Percentiles rank a stretch among this genome's conserved stretches.
phyloP scores from a whole-genome alignment of 805 yeast species.

The Grigorovia transvaalensis region DNA sequence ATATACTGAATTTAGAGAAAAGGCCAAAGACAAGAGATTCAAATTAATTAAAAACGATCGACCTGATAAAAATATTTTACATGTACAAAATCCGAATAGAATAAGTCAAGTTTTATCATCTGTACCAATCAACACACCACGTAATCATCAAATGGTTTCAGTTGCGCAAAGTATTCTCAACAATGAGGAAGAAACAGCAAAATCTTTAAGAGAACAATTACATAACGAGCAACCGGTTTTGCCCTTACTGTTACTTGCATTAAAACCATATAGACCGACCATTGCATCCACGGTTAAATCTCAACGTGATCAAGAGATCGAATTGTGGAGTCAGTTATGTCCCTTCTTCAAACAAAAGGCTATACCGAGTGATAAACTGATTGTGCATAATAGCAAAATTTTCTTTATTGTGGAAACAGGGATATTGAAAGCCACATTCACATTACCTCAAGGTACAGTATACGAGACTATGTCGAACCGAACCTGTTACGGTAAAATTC shows the following conservation, averaged over 20 bases:
- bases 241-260: slow-evolving; percentile 20
- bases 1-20: slow-evolving; percentile 29
- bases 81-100: neutral
- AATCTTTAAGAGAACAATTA: slow-evolving; percentile 11
- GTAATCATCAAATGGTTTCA: slow-evolving; percentile 32
- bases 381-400: slow-evolving; percentile 22
- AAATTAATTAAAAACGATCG: neutral
- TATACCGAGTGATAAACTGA: slow-evolving; percentile 42
- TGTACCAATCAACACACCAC: slow-evolving; percentile 30
- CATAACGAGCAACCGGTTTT: slow-evolving; percentile 17
- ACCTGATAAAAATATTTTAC: neutral
- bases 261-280: slow-evolving; percentile 22
- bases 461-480: slow-evolving; percentile 41
- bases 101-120: slow-evolving; percentile 2
- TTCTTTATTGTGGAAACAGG: slow-evolving; percentile 54
- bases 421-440: slow-evolving; percentile 40
- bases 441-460: slow-evolving; percentile 34
- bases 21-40: slow-evolving; percentile 10
- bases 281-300: slow-evolving; percentile 17
- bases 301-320: slow-evolving; percentile 32
- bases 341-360: slow-evolving; percentile 44
- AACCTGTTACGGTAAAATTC: slow-evolving; percentile 43
- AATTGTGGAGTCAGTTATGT: slow-evolving; percentile 56
- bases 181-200: slow-evolving; percentile 22
- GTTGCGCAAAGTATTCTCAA: slow-evolving; percentile 30